These are phyloP conservation scores for Osmanthus fragrans DNA, from an alignment of 257 asterid species.

Conservation along the genomic window DNA sequence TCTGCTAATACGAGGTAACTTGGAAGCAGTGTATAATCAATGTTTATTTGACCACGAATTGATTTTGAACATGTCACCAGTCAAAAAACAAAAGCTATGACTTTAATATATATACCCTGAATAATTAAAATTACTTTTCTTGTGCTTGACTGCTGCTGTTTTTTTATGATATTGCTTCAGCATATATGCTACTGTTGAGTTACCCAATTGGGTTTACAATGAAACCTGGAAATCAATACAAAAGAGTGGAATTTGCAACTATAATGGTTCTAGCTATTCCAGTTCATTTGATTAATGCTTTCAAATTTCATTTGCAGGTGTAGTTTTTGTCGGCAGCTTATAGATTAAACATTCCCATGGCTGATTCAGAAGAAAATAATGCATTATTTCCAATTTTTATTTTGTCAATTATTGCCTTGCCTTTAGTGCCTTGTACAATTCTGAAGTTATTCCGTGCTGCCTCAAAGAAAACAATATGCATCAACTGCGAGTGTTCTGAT, in stretches of 20 bases:
- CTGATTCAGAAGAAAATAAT: conserved; percentile 74
- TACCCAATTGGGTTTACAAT: not conserved
- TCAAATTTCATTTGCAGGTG: conserved; percentile 38
- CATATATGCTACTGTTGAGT: not conserved
- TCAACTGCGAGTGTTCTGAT: conserved; percentile 82
- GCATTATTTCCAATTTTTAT: conserved; percentile 87
- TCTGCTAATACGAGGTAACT: conserved; percentile 18
- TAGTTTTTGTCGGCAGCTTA: conserved; percentile 20
- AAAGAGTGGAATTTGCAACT: not conserved
- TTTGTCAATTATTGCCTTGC: conserved; percentile 75
- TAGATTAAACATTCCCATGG: conserved; percentile 50
- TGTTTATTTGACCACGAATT: not conserved
- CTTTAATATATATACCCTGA: not conserved
- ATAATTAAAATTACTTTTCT: not conserved
- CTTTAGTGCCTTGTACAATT: conserved; percentile 85
- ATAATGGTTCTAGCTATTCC: conserved; percentile 10
- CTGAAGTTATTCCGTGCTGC: conserved; percentile 65
- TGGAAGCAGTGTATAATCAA: not conserved
- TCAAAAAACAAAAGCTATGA: too few species aligned
- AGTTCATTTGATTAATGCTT: conserved; percentile 13
- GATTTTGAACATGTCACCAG: too few species aligned
- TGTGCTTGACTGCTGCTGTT: not conserved
- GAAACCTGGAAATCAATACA: not conserved
- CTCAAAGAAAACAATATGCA: conserved; percentile 60
- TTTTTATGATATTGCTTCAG: not conserved